These are phyloP conservation scores for Cyberlindnera samutprakarnensis DNA, from an alignment of 805 yeast species.

Conservation along the genomic window DNA sequence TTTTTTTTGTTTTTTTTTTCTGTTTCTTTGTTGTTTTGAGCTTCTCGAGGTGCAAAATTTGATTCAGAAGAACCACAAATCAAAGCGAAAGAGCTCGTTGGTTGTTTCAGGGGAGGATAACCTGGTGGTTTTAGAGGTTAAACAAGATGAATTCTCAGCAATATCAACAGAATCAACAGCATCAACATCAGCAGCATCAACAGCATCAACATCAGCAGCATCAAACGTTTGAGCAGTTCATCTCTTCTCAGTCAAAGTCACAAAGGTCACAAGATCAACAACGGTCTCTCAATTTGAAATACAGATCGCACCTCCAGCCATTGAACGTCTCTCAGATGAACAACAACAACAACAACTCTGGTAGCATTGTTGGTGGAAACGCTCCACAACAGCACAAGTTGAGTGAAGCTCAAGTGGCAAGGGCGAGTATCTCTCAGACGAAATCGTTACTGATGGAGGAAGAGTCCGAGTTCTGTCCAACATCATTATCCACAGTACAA, in stretches of 20 bases:
- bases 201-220: constrained; percentile 6
- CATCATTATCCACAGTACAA: no score
- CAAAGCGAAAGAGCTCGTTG: no score
- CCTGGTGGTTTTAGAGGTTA: no score
- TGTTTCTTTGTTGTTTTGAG: no score
- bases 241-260: neutral
- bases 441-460: constrained; percentile 67
- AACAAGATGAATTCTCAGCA: no score
- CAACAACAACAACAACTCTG: neutral
- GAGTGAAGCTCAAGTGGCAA: constrained; percentile 26
- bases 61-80: no score
- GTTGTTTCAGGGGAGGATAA: no score
- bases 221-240: neutral
- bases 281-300: neutral
- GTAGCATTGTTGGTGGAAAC: neutral
- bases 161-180: no score
- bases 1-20: no score
- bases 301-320: neutral
- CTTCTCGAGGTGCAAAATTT: no score
- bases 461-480: constrained; percentile 65
- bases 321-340: constrained; percentile 1
- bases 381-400: constrained; percentile 13
- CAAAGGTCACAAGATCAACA: neutral
- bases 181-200: constrained; percentile 6
- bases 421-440: constrained; percentile 49